Evolutionary conservation across 129 eudicot genomes (phyloP), one percentile per base, ranked within the genome.

Genomic region (Escallonia herrerae): DNA sequence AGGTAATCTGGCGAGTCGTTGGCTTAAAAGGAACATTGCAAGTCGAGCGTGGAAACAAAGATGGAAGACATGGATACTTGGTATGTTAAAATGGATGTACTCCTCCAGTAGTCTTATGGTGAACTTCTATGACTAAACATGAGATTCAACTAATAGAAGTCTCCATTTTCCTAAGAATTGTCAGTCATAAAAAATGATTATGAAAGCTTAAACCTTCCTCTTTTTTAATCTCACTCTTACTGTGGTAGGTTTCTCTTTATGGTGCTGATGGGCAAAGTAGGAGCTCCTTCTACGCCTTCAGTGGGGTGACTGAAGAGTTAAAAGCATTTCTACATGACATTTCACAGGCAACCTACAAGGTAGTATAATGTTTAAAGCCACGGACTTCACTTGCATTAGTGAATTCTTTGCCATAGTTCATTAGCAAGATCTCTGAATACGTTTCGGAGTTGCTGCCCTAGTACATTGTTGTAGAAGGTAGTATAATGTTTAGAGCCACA

Each of bases 231-330:
- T 9, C 45, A 43, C 33, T 14, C 4, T 3, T 40, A n/a, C 15
- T 65, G 46, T 59, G 8, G 10, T 79, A 91, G 95, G 88, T 83
- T 49, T 68, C 82, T 9, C 79, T 77, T 38, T 67, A 63, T 65
- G 66, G 69, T 72, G 81, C 87, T 42, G 78, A 74, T 60, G 95
- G 90, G 65, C 81, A 83, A 91, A 74, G 67, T 64, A 87, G 80
- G 70, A 81, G 65, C 76, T 81, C 80, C 60, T 91, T 91, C 63
- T 76, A 81, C 75, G 91, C 98, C 14, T 87, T 91, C 65, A 43
- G 82, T 68, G 98, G 96, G 62, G 96, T 93, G 78, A 85, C 91
- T 39, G 96, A 91, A 74, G 98, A 91, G 74, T 74, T 91, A 44
- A 93, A 88, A 76, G 72, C 87, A 14, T 93, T 88, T 71, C 38